These are phyloP conservation scores for Gloeophyllum trabeum DNA, from an alignment of 768 basidiomycete species.

Conservation along the genomic window DNA sequence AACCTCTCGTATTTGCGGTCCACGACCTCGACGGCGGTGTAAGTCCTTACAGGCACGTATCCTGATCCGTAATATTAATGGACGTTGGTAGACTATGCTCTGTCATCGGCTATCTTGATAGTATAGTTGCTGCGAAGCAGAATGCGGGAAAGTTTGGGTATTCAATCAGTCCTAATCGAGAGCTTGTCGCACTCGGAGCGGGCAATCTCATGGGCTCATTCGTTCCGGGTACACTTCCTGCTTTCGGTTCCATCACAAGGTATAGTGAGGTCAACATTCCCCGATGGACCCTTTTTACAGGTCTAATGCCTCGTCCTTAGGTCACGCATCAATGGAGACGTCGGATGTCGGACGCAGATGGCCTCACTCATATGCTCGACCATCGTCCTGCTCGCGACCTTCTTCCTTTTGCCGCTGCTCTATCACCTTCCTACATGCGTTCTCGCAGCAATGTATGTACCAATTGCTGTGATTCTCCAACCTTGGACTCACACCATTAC, in stretches of 20 bases:
- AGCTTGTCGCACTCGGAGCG: constrained; percentile 86
- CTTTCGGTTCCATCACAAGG: constrained; percentile 90
- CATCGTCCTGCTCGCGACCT: constrained; percentile 73
- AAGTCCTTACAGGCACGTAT: constrained; percentile 9
- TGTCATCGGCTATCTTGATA: constrained; percentile 87
- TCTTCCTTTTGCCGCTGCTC: constrained; percentile 80
- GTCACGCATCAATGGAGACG: constrained; percentile 83
- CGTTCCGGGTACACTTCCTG: constrained; percentile 82
- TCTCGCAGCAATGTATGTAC: constrained; percentile 74
- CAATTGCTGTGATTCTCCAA: constrained; percentile 2
- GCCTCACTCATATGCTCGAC: constrained; percentile 68
- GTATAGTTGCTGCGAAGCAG: constrained; percentile 92
- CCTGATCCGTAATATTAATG: neutral
- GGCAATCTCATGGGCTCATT: constrained; percentile 73
- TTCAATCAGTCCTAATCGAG: constrained; percentile 87
- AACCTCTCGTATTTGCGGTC: constrained; percentile 56
- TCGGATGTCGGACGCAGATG: constrained; percentile 86
- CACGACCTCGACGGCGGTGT: constrained; percentile 84
- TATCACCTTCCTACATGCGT: constrained; percentile 87
- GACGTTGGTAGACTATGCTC: constrained; percentile 48
- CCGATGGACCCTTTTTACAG: constrained; percentile 6
- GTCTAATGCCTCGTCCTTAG: constrained; percentile 15
- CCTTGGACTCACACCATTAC: too few relatives aligned
- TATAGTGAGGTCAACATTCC: constrained; percentile 12
- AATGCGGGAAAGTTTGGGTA: constrained; percentile 79